These are phyloP conservation scores for Rhododendron ovatum DNA, from an alignment of 148 eudicot genomes.

Conservation along the genomic window DNA sequence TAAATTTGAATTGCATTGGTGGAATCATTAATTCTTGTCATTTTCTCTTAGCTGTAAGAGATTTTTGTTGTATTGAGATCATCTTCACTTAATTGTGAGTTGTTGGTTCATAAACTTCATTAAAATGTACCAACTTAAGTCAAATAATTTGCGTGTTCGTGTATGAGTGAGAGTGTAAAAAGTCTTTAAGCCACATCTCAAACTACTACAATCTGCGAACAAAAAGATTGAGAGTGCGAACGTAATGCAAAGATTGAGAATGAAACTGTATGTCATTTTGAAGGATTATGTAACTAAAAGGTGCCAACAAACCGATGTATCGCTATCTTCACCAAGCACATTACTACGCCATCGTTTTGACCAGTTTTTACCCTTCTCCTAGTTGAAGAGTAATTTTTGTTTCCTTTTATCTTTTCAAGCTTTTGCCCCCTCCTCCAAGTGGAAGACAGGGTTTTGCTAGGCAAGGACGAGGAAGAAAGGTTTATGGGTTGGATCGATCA, in stretches of 20 bases:
- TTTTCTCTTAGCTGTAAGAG: background rate
- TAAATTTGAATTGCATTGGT: too few species aligned
- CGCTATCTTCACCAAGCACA: background rate
- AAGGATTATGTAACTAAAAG: background rate
- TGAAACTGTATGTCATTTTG: too few species aligned
- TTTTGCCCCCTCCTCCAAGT: background rate
- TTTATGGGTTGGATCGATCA: background rate
- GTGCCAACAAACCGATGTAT: background rate
- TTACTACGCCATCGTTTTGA: too few species aligned
- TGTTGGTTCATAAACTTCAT: background rate
- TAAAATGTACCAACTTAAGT: background rate
- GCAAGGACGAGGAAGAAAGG: background rate
- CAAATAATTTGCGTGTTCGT: too few species aligned
- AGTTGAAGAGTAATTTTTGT: background rate
- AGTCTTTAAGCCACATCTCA: background rate
- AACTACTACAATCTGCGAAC: background rate
- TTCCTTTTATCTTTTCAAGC: background rate
- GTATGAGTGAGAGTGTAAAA: too few species aligned
- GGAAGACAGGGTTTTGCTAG: background rate
- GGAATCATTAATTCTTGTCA: background rate
- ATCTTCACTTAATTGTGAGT: background rate
- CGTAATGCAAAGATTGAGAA: too few species aligned
- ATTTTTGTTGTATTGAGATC: too few species aligned
- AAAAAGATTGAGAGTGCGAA: background rate
- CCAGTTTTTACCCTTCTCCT: background rate